These are phyloP conservation scores for Wickerhamomyces canadensis DNA, from an alignment of 805 yeast species.

Conservation along the genomic window DNA sequence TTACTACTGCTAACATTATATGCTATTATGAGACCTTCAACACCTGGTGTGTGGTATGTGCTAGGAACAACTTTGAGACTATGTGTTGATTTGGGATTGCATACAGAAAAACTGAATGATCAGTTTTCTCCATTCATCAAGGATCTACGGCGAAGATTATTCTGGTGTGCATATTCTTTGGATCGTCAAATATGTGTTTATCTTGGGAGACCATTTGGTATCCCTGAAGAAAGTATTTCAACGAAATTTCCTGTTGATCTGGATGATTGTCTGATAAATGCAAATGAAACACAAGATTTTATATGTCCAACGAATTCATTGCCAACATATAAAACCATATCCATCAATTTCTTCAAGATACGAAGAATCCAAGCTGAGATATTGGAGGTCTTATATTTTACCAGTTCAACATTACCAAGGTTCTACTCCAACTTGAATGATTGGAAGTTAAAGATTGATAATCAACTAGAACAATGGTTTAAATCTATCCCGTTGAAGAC, in stretches of 20 bases:
- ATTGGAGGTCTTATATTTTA: constrained; percentile 65
- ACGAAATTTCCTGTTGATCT: constrained; percentile 66
- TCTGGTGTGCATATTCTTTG: constrained; percentile 86
- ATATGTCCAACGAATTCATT: constrained; percentile 30
- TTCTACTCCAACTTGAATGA: constrained; percentile 43
- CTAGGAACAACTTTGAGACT: constrained; percentile 75
- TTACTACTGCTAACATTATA: constrained; percentile 62
- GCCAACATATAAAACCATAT: constrained; percentile 64
- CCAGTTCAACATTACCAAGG: constrained; percentile 63
- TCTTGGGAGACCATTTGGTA: constrained; percentile 82
- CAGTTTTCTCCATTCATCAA: constrained; percentile 47
- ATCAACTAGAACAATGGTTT: constrained; percentile 58
- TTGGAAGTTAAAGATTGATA: constrained; percentile 57
- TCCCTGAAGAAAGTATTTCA: constrained; percentile 74
- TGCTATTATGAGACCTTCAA: constrained; percentile 82
- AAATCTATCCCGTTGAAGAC: constrained; percentile 48
- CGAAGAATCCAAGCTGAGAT: constrained; percentile 75
- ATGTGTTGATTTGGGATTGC: constrained; percentile 81
- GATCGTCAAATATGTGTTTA: constrained; percentile 86
- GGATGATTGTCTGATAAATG: constrained; percentile 63
- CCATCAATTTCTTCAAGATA: constrained; percentile 61
- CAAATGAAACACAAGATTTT: constrained; percentile 34
- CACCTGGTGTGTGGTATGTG: constrained; percentile 91
- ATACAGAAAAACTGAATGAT: constrained; percentile 48
- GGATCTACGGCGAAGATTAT: constrained; percentile 70